Evolutionary conservation across 2,329 filamentous ascomycete species (phyloP).

Genomic region (Colletotrichum noveboracense): DNA sequence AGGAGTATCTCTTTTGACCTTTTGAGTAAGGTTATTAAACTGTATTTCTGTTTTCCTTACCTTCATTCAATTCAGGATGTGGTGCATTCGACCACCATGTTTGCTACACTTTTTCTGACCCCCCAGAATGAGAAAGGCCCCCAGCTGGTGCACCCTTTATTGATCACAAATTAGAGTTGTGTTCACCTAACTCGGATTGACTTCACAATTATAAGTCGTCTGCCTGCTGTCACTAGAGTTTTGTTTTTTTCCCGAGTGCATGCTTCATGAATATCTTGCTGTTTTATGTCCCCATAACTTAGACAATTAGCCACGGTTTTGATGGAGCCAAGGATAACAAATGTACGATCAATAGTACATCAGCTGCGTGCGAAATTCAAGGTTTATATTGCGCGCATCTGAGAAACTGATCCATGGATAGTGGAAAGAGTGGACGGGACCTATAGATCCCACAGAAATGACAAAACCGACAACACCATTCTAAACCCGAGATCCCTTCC

Average conservation of each 20-base stretch:
- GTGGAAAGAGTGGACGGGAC: background rate
- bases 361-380: background rate
- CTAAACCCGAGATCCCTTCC: background rate
- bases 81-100: rapidly evolving
- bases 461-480: background rate
- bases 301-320: background rate
- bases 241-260: too few relatives aligned
- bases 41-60: background rate
- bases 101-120: too few relatives aligned
- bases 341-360: background rate
- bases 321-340: background rate
- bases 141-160: rapidly evolving
- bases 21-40: too few relatives aligned
- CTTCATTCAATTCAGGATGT: rapidly evolving
- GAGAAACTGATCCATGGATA: background rate
- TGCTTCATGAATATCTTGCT: too few relatives aligned
- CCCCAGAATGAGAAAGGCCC: too few relatives aligned
- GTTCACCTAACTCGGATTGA: too few relatives aligned
- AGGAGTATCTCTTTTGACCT: too few relatives aligned
- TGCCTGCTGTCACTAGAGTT: too few relatives aligned
- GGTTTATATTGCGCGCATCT: background rate
- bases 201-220: too few relatives aligned
- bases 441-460: background rate
- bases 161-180: too few relatives aligned
- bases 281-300: rapidly evolving